These are phyloP conservation scores for Abrus precatorius DNA, from an alignment of 306 rosid genomes.

Conservation along the genomic window DNA sequence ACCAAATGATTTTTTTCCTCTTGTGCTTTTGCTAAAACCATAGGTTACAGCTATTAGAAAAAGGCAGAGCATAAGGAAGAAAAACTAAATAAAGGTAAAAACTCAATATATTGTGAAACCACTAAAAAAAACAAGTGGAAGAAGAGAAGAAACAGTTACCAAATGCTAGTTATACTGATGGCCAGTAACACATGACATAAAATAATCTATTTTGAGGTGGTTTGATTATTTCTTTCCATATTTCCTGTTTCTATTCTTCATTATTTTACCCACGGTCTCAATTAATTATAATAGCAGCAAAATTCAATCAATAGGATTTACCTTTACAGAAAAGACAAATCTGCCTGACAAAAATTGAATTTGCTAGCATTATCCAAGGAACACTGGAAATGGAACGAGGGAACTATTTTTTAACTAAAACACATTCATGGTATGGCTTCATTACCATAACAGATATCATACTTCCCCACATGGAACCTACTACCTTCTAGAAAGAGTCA, in stretches of 20 bases:
- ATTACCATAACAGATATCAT: slow-evolving; percentile 3
- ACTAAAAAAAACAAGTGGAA: not conserved
- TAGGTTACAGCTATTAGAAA: not conserved
- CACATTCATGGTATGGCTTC: slow-evolving; percentile 2
- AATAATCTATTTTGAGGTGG: not conserved
- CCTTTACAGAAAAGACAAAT: not conserved
- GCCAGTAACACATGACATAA: not conserved
- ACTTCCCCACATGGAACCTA: not conserved
- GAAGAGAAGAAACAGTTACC: not conserved
- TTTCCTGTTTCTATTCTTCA: slow-evolving; percentile 3
- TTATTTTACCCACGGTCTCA: not conserved
- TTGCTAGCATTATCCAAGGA: slow-evolving; percentile 12
- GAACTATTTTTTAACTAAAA: not conserved
- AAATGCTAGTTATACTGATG: not conserved
- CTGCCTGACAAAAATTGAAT: not conserved
- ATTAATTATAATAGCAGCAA: not conserved
- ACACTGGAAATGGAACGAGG: not conserved
- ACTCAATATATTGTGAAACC: not conserved
- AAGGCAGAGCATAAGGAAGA: not conserved
- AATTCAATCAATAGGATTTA: not conserved
- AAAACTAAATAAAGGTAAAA: not conserved
- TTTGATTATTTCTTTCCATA: not conserved
- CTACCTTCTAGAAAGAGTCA: not conserved
- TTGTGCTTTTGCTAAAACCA: not conserved
- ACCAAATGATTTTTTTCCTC: not conserved